Conservation (phyloP, 2,329 filamentous ascomycete species). For the Phyllosticta citriasiana region DNA sequence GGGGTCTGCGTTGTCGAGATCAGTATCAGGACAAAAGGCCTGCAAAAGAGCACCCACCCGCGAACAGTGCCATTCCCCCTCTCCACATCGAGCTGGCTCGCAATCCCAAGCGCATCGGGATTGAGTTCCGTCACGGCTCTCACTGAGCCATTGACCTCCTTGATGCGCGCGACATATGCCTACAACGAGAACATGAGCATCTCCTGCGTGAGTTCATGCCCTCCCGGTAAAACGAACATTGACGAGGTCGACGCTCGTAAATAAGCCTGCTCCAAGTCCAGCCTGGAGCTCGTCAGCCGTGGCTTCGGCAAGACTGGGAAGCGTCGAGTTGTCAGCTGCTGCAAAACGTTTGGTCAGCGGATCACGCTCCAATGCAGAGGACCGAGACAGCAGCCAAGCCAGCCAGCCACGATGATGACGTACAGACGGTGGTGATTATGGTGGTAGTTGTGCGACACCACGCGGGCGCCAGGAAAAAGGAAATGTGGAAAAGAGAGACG, state of each 20-base stretch:
- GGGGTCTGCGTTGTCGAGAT: constrained; percentile 29
- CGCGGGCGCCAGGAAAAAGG: not conserved
- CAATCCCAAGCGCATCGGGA: constrained; percentile 43
- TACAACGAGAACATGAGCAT: constrained; percentile 14
- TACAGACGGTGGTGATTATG: not conserved
- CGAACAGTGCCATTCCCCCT: constrained; percentile 36
- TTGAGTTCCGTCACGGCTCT: constrained; percentile 47
- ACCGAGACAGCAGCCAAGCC: not conserved
- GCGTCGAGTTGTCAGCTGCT: not conserved
- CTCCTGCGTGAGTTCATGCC: constrained; percentile 10
- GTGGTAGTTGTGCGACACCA: not conserved
- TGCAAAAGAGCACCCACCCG: constrained; percentile 24
- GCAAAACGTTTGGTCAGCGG: not conserved
- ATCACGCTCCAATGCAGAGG: not conserved
- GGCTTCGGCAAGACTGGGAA: constrained; percentile 39
- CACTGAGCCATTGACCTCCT: constrained; percentile 43
- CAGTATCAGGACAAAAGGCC: not conserved
- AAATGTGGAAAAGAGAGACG: not conserved
- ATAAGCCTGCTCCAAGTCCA: constrained; percentile 41
- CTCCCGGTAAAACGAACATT: constrained; percentile 18
- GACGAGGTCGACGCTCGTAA: constrained; percentile 49
- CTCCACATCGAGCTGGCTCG: constrained; percentile 38
- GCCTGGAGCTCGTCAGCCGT: constrained; percentile 41
- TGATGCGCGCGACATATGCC: constrained; percentile 43
- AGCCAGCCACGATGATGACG: not conserved